These are phyloP conservation scores for Anastatica hierochuntica DNA, from an alignment of 345 rosid genomes.

Conservation along the genomic window DNA sequence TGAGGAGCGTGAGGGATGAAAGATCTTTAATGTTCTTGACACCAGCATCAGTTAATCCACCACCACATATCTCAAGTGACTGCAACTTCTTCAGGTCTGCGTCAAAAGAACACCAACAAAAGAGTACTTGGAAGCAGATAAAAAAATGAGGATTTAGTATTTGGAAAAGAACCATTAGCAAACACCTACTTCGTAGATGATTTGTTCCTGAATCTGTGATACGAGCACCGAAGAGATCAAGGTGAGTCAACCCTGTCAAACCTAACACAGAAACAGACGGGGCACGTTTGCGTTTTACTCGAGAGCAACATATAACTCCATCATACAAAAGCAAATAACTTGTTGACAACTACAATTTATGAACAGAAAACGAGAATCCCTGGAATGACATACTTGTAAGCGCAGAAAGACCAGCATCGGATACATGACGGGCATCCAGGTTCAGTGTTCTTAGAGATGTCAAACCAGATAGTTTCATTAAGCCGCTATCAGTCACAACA, in stretches of 20 bases:
- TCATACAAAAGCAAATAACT: neutral
- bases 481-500: constrained; percentile 51
- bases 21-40: constrained; percentile 83
- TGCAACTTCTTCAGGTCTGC: constrained; percentile 71
- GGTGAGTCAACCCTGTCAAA: constrained; percentile 72
- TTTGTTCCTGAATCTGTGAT: constrained; percentile 73
- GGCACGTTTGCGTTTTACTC: neutral
- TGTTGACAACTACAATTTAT: too few species aligned
- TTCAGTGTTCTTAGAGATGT: constrained; percentile 70
- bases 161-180: too few species aligned
- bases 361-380: too few species aligned
- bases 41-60: constrained; percentile 90
- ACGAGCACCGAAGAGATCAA: constrained; percentile 89
- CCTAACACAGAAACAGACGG: constrained; percentile 37
- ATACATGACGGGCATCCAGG: constrained; percentile 68
- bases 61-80: constrained; percentile 90
- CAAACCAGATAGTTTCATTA: constrained; percentile 62
- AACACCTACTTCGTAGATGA: constrained; percentile 50
- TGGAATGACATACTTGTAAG: constrained; percentile 66
- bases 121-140: too few species aligned
- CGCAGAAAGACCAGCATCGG: constrained; percentile 78
- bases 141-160: too few species aligned
- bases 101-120: too few species aligned
- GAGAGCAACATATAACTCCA: too few species aligned
- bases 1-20: constrained; percentile 47